These are phyloP conservation scores for Globisporangium middletonii DNA, from an alignment of 352 stramenopile genomes.

Conservation along the genomic window DNA sequence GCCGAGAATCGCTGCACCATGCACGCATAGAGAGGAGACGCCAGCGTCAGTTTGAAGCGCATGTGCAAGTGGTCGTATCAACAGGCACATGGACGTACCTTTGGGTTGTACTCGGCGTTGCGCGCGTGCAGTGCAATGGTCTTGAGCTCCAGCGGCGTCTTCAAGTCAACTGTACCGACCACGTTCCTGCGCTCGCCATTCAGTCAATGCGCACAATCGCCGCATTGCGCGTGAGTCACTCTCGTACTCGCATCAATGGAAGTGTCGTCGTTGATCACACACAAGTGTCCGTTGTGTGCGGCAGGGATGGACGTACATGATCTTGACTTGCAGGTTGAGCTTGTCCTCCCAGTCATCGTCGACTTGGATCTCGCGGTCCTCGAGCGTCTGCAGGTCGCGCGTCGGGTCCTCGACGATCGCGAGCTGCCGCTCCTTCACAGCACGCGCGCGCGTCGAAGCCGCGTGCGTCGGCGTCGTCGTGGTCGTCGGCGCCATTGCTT, in stretches of 20 bases:
- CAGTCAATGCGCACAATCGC: background rate
- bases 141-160: conserved; percentile 94
- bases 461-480: background rate
- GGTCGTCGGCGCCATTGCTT: conserved; percentile 13
- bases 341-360: conserved; percentile 80
- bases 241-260: background rate
- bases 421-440: conserved; percentile 70
- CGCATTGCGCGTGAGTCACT: background rate
- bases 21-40: background rate
- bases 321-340: conserved; percentile 75
- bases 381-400: conserved; percentile 34
- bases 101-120: conserved; percentile 99
- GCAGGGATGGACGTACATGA: conserved; percentile 40
- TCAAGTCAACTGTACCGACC: conserved; percentile 94
- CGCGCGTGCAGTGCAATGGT: conserved; percentile 95
- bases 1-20: conserved; percentile 88
- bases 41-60: background rate
- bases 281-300: no score
- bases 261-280: no score
- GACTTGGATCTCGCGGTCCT: conserved; percentile 53
- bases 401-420: conserved; percentile 44
- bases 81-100: conserved; percentile 33
- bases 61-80: background rate
- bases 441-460: conserved; percentile 26
- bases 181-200: conserved; percentile 72